Evolutionary conservation across 768 basidiomycete genomes (phyloP).

Genomic region (Gloeopeniophorella convolvens): DNA sequence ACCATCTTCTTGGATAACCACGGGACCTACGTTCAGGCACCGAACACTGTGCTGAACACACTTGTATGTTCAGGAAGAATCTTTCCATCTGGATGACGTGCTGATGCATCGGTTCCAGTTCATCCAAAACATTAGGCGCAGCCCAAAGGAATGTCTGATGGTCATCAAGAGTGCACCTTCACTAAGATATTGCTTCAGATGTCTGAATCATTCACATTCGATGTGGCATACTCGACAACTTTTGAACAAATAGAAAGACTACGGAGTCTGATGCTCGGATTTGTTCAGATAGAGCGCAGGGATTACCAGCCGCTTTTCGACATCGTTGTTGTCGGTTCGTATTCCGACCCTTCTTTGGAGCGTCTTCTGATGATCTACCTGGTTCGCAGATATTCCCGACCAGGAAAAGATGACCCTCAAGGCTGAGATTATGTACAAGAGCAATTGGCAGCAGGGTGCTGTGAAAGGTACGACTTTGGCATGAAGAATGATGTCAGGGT

Average conservation of each 20-base stretch:
- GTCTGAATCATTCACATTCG: constrained; percentile 77
- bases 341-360: not conserved
- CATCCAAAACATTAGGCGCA: constrained; percentile 66
- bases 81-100: not conserved
- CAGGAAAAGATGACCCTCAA: constrained; percentile 72
- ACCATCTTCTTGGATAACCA: constrained; percentile 62
- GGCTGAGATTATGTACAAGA: constrained; percentile 85
- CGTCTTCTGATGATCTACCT: constrained; percentile 6
- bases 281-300: constrained; percentile 61
- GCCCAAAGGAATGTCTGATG: constrained; percentile 45
- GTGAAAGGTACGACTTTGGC: constrained; percentile 44
- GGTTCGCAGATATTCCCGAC: constrained; percentile 59
- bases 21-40: constrained; percentile 61
- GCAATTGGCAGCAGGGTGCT: constrained; percentile 75
- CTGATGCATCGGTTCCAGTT: constrained; percentile 36
- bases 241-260: constrained; percentile 79
- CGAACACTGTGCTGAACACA: constrained; percentile 54
- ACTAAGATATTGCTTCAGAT: constrained; percentile 34
- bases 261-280: constrained; percentile 72
- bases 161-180: constrained; percentile 1
- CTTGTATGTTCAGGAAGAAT: constrained; percentile 33
- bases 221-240: constrained; percentile 69
- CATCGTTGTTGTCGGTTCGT: constrained; percentile 54
- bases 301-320: constrained; percentile 77
- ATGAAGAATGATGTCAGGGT: not conserved